Evolutionary conservation across 768 basidiomycete species (phyloP).

Genomic region (Rhizopogon vesiculosus): DNA sequence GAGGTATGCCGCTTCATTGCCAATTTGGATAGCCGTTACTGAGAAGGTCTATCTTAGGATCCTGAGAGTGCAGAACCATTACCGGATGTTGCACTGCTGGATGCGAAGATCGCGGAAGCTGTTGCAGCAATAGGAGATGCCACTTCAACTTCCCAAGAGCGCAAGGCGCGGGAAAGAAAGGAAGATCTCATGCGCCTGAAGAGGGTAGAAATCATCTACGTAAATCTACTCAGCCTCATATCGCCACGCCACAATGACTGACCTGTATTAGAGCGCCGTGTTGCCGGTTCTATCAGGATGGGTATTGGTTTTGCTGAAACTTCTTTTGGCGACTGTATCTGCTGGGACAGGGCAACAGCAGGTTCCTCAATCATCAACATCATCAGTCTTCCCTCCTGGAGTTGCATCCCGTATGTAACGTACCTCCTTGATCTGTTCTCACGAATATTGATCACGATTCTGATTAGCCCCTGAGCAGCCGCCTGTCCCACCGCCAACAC

Average conservation of each 20-base stretch:
- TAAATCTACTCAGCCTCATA: conserved; percentile 33
- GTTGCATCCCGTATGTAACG: conserved; percentile 54
- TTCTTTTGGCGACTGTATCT: conserved; percentile 89
- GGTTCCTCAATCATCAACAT: conserved; percentile 61
- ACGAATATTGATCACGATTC: conserved; percentile 1
- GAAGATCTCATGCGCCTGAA: conserved; percentile 85
- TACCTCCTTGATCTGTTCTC: background rate
- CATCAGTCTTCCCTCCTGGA: conserved; percentile 68
- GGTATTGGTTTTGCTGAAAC: conserved; percentile 90
- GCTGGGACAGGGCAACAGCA: conserved; percentile 57
- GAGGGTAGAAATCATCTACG: conserved; percentile 91
- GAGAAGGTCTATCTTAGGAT: conserved; percentile 36
- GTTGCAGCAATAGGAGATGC: conserved; percentile 46
- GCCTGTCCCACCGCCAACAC: conserved; percentile 60
- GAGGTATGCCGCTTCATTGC: conserved; percentile 27
- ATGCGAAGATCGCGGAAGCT: conserved; percentile 70
- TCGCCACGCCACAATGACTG: background rate
- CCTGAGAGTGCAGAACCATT: conserved; percentile 58
- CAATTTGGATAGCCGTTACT: background rate
- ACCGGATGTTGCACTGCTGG: conserved; percentile 67
- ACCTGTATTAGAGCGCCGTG: conserved; percentile 59
- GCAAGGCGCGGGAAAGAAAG: conserved; percentile 60
- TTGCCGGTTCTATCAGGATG: conserved; percentile 83
- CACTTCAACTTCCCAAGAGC: conserved; percentile 45
- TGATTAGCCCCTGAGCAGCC: conserved; percentile 56